Evolutionary conservation across 768 basidiomycete genomes (phyloP), one percentile per base, ranked within the genome.

Genomic region (Russula olivacea): DNA sequence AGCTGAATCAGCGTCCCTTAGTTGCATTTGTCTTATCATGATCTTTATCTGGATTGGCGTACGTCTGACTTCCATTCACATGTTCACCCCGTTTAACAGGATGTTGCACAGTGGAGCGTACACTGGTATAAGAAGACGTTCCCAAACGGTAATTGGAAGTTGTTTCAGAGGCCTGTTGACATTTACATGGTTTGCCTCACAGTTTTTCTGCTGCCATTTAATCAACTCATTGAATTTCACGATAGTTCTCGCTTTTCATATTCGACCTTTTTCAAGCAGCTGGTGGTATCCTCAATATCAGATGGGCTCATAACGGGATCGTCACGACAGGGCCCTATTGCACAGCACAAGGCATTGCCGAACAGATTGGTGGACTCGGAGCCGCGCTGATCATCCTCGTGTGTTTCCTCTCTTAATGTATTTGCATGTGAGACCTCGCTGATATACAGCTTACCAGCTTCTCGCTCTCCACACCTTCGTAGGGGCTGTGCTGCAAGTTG

Each of bases 401-500:
- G 63, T 66, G 73, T 66, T 15, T 28, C 45, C 23, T 1, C 10
- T 28, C 48, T 6, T 19, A 3, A 2, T 9, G 12, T 7, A 23
- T 38, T 38, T 23, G 3, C 9, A 3, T 25, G 23, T 2, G 32
- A 36, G 30, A 2, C 12, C 15, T 3, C 3, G 45, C 32, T 48
- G 65, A 78, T 76, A 40, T 71, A 17, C 77, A 34, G 5, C 41
- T 36, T 23, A 8, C 48, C 25, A 67, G 66, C 8, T 54, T 25
- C 45, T 80, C 23, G 71, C 77, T 0, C 49, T 78, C 9, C 78
- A 78, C 69, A 80, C 79, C 1, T 78, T 80, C 67, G 59, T 75
- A 10, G 52, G 30, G 1, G 76, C 74, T 14, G 62, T 80, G 21
- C 77, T 76, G 76, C 71, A 68, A 57, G 72, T 74, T 23, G 69